Conservation (phyloP, 306 rosid genomes). For the Hippophae tibetana region DNA sequence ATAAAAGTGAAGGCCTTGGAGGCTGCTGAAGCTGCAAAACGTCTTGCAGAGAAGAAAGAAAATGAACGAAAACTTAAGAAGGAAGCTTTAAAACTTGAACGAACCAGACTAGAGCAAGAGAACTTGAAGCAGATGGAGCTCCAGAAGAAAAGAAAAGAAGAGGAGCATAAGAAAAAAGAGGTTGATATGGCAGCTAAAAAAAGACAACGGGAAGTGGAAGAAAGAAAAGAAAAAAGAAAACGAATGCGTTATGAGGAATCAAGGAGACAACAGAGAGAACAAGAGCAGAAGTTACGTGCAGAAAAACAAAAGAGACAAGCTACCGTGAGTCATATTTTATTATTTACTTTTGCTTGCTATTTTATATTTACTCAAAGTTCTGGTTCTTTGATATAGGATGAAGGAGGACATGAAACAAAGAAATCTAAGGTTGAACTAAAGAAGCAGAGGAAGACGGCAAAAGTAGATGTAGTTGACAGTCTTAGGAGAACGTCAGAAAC, state of each 20-base stretch:
- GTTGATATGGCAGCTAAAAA: slow-evolving; percentile 65
- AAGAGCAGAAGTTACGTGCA: slow-evolving; percentile 33
- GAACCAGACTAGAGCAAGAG: slow-evolving; percentile 53
- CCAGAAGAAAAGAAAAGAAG: slow-evolving; percentile 67
- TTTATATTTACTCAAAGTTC: slow-evolving; percentile 14
- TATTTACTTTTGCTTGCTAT: slow-evolving; percentile 8
- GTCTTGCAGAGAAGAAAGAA: slow-evolving; percentile 72
- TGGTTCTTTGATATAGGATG: slow-evolving; percentile 43
- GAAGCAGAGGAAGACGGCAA: slow-evolving; percentile 25
- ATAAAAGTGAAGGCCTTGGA: slow-evolving; percentile 76
- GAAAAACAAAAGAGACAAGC: slow-evolving; percentile 48
- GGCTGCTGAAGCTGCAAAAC: slow-evolving; percentile 84
- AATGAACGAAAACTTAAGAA: slow-evolving; percentile 84
- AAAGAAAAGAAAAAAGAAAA: slow-evolving; percentile 66
- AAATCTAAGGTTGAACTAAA: slow-evolving; percentile 29
- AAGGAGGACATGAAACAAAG: slow-evolving; percentile 31
- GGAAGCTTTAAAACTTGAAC: slow-evolving; percentile 60
- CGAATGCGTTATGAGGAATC: slow-evolving; percentile 56
- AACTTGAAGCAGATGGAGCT: slow-evolving; percentile 50
- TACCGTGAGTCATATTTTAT: slow-evolving; percentile 29
- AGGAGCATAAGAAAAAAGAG: slow-evolving; percentile 62
- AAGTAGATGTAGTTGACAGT: slow-evolving; percentile 15
- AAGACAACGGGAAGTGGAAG: slow-evolving; percentile 82
- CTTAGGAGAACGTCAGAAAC: slow-evolving; percentile 23
- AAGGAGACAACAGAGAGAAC: slow-evolving; percentile 50